Evolutionary conservation across 2,329 filamentous ascomycete genomes (phyloP).

Genomic region (Helotiales sp.): DNA sequence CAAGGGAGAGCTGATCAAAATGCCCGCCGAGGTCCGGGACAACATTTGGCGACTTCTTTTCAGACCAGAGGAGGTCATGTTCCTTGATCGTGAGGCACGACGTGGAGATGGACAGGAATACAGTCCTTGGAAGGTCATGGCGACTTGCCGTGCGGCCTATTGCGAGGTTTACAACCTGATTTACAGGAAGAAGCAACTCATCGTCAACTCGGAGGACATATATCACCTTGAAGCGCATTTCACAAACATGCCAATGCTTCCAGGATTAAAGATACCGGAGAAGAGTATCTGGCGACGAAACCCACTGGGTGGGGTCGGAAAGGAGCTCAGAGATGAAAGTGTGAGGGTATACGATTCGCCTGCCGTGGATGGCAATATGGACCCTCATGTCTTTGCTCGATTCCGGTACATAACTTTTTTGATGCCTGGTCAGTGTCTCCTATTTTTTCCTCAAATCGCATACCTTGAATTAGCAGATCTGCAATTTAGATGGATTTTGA

Average conservation of each 20-base stretch:
- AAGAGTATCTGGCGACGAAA: not conserved
- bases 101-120: not conserved
- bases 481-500: too few species aligned
- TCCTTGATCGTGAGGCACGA: not conserved
- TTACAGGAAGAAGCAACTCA: not conserved
- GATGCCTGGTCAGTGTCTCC: not conserved
- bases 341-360: not conserved
- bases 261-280: not conserved
- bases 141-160: not conserved
- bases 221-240: not conserved
- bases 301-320: not conserved
- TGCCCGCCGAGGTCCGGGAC: not conserved
- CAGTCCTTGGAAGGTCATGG: not conserved
- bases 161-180: not conserved
- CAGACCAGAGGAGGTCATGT: not conserved
- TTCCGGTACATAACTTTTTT: not conserved
- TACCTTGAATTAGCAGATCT: too few species aligned
- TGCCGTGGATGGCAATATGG: constrained; percentile 7
- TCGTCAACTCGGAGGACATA: not conserved
- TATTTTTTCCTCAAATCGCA: not conserved
- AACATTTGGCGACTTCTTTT: not conserved
- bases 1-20: not conserved
- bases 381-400: constrained; percentile 1
- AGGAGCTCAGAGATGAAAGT: not conserved
- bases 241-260: not conserved